phyloP scores from a whole-genome alignment of 1,139 yeast genomes.

The Pichiaceae sp. region DNA sequence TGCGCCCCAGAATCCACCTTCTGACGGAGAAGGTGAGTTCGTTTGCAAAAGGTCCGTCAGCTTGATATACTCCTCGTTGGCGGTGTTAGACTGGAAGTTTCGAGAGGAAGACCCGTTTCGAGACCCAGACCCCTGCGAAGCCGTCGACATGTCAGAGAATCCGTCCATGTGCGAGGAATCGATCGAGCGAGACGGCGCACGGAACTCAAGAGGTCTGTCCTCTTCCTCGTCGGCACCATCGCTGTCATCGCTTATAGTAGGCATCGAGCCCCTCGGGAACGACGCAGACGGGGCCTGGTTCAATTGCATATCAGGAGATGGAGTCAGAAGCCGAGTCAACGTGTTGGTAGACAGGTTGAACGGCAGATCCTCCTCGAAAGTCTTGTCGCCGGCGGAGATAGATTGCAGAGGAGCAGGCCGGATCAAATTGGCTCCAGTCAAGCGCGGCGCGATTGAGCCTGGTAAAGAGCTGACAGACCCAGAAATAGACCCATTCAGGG shows the following conservation, averaged over 20 bases:
- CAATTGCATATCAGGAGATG: background rate
- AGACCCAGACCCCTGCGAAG: slow-evolving; percentile 7
- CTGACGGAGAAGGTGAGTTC: slow-evolving; percentile 43
- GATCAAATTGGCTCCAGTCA: background rate
- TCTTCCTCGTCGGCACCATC: background rate
- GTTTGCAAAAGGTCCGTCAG: slow-evolving; percentile 47
- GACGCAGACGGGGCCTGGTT: background rate
- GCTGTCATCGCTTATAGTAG: background rate
- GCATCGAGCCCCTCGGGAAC: background rate
- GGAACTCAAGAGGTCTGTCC: slow-evolving; percentile 9
- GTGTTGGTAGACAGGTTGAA: slow-evolving; percentile 1
- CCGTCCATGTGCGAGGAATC: background rate
- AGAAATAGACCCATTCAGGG: background rate
- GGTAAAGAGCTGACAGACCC: background rate
- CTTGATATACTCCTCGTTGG: slow-evolving; percentile 51
- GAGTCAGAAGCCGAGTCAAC: slow-evolving; percentile 1
- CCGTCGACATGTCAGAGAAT: background rate
- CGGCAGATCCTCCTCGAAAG: background rate
- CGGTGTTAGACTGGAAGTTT: slow-evolving; percentile 21
- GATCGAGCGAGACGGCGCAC: slow-evolving; percentile 5
- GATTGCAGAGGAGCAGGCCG: background rate
- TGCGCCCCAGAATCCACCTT: slow-evolving; percentile 15
- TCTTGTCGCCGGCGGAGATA: background rate
- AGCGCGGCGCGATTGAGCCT: background rate
- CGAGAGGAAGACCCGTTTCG: slow-evolving; percentile 11